Conservation (phyloP, 768 basidiomycete species). For the Naganishia onofrii region DNA sequence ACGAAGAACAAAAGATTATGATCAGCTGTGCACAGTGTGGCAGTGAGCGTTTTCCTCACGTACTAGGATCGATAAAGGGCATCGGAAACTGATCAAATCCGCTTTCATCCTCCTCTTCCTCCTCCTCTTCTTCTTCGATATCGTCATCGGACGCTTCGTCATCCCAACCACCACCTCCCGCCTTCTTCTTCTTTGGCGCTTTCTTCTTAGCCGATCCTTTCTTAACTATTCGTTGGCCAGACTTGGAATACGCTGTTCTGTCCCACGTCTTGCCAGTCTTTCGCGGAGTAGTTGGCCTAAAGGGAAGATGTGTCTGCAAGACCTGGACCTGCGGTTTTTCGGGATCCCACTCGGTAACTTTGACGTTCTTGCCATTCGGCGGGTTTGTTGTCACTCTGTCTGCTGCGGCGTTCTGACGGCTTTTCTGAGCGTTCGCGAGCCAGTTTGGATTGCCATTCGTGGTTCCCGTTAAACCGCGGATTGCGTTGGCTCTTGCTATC, state of each 20-base stretch:
- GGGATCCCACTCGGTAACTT: conserved; percentile 19
- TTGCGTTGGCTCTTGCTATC: conserved; percentile 15
- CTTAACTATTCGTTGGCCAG: conserved; percentile 57
- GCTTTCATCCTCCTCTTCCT: conserved; percentile 55
- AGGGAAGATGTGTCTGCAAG: conserved; percentile 46
- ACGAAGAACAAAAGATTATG: not conserved
- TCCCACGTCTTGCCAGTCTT: conserved; percentile 76
- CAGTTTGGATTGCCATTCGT: conserved; percentile 11
- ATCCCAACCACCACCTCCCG: conserved; percentile 20
- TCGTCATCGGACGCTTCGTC: conserved; percentile 53
- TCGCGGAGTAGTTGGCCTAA: conserved; percentile 33
- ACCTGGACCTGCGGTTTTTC: conserved; percentile 14
- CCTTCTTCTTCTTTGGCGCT: conserved; percentile 32
- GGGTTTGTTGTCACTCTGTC: not conserved
- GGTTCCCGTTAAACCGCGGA: not conserved
- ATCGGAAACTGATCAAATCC: conserved; percentile 82
- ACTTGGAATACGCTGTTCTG: conserved; percentile 78
- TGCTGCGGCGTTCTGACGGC: not conserved
- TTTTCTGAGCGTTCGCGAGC: conserved; percentile 3
- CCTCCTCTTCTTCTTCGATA: conserved; percentile 51
- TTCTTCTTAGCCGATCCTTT: conserved; percentile 42
- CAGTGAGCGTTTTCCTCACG: conserved; percentile 44
- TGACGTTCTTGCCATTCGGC: conserved; percentile 5
- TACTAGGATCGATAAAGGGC: conserved; percentile 66
- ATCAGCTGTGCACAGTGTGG: not conserved